These are phyloP conservation scores for Komagataella phaffii DNA, from an alignment of 805 yeast genomes.

Conservation along the genomic window DNA sequence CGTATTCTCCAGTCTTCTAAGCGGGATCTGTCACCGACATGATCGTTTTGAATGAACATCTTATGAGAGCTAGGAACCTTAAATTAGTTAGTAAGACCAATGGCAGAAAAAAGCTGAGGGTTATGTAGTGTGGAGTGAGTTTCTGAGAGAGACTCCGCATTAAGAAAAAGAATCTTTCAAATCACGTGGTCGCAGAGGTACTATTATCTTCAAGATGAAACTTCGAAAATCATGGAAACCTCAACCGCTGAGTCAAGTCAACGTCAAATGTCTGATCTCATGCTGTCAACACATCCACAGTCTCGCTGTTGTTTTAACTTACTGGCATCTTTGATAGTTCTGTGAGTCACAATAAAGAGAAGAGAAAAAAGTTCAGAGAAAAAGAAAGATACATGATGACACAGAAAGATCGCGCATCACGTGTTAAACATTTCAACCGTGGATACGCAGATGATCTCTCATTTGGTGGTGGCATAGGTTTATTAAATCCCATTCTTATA, in stretches of 20 bases:
- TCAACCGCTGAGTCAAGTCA: background rate
- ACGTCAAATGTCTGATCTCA: background rate
- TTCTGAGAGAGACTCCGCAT: background rate
- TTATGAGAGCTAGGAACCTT: slow-evolving; percentile 11
- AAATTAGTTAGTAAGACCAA: background rate
- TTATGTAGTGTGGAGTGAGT: background rate
- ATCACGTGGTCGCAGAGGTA: background rate
- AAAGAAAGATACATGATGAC: background rate
- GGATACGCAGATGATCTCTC: background rate
- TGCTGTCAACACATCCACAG: background rate
- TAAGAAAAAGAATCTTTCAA: background rate
- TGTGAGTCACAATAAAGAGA: background rate
- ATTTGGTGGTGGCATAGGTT: background rate
- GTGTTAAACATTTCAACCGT: background rate
- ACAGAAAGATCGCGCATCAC: background rate
- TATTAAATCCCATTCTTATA: background rate
- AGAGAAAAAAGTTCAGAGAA: background rate
- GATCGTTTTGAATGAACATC: slow-evolving; percentile 79
- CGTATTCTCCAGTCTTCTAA: slow-evolving; percentile 57
- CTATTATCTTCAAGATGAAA: background rate
- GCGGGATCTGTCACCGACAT: slow-evolving; percentile 73
- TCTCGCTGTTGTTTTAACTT: background rate
- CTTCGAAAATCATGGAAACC: background rate
- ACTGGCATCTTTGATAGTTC: background rate
- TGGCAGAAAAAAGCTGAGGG: background rate